Base-by-base conservation (phyloP, 805 yeast species). In the Myxozyma neotropica region DNA sequence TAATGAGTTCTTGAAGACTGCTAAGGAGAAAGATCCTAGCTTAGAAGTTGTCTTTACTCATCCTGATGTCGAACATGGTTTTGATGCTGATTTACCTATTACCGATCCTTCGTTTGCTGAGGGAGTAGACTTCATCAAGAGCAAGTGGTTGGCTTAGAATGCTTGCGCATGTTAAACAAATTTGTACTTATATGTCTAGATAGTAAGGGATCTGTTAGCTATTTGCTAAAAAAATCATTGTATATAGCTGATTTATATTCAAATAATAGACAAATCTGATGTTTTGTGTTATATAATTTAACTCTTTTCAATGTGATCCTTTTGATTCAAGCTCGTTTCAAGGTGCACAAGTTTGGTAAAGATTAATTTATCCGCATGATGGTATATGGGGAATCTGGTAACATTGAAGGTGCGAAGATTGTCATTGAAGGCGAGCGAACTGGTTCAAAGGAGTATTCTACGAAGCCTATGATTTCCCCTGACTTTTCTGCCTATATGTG, bases 341-440 rank as follows among this genome's bases (percentile, higher is more conserved):
- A 79, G 98, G 98, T 71, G 94, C 98, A 42, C 97, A 92, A 78
- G 89, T 92, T 62, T 87, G n/a, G 93, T 60, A 78, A 83, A 73
- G 78, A 77, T 64, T 97, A 92, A 79, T 80, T 85, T 73, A 84
- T 86, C 69, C 87, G 85, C 78, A 84, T 93, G 62, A 77, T 92
- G 75, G 77, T 78, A 55, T 92, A 87, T 75, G 85, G 92, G 70
- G 84, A 89, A 68, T 72, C 78, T 46, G 97, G 96, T 74, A 79
- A 83, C 74, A 75, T 80, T 26, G 96, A 90, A 76, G 97, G 97
- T 73, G 96, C 96, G 52, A 81, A 82, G 55, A 74, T 90, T 63
- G 78, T 89, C 62, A 76, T 89, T 59, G 97, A 97, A 77, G 97
- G 97, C 78, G 83, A 81, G 70, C 83, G 90, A 77, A 69, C 78